Evolutionary conservation across 2,329 filamentous ascomycete species (phyloP).

Genomic region (Cylindrodendrum hubeiense): DNA sequence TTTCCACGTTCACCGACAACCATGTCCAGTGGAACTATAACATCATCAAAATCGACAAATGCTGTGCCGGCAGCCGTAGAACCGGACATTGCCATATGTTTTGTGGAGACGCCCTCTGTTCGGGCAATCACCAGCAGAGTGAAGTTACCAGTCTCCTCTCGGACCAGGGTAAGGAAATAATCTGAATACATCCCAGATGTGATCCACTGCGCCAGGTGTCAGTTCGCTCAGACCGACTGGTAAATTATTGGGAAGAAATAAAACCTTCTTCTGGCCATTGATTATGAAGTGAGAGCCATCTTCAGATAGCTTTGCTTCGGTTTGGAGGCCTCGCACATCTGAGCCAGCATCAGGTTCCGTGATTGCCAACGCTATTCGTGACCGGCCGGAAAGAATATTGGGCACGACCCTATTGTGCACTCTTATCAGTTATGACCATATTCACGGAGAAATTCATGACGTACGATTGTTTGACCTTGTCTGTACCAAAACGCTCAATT

Average conservation of each 20-base stretch:
- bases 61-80: conserved; percentile 13
- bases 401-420: not conserved
- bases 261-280: conserved; percentile 22
- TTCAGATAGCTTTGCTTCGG: conserved; percentile 8
- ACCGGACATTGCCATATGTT: conserved; percentile 17
- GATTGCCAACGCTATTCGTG: conserved; percentile 16
- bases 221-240: not conserved
- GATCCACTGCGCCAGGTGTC: conserved; percentile 6
- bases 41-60: conserved; percentile 16
- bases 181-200: conserved; percentile 24
- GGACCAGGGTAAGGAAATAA: conserved; percentile 18
- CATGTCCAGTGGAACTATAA: conserved; percentile 5
- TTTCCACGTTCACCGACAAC: conserved; percentile 11
- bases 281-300: conserved; percentile 12
- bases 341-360: conserved; percentile 21
- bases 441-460: not conserved
- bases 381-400: conserved; percentile 6
- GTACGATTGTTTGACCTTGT: conserved; percentile 13
- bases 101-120: conserved; percentile 14
- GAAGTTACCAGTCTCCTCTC: conserved; percentile 1
- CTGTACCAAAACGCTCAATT: conserved; percentile 8
- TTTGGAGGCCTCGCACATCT: conserved; percentile 18
- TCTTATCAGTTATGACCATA: not conserved
- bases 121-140: conserved; percentile 9
- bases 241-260: not conserved